These are phyloP conservation scores for Talaromyces marneffei DNA, from an alignment of 2,329 filamentous ascomycete genomes.

Conservation along the genomic window DNA sequence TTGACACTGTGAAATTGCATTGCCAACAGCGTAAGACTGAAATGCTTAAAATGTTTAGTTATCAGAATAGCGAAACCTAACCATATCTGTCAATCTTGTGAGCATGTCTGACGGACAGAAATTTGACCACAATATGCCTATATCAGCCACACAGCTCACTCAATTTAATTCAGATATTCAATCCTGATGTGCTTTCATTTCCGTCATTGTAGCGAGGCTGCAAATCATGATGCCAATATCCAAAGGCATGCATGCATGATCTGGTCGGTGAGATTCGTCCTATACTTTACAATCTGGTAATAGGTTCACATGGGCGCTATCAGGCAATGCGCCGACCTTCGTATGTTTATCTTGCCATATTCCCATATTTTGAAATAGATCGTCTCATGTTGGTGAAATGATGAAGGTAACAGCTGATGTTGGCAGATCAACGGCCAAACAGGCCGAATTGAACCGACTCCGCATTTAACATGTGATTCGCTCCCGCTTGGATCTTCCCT, in stretches of 20 bases:
- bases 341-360: not conserved
- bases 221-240: not conserved
- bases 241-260: not conserved
- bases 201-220: too few relatives aligned
- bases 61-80: too few relatives aligned
- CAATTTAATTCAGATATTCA: not conserved
- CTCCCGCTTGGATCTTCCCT: not conserved
- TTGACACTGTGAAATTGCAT: too few relatives aligned
- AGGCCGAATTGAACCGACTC: not conserved
- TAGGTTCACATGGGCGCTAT: too few relatives aligned
- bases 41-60: too few relatives aligned
- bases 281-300: too few relatives aligned
- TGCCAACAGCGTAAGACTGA: too few relatives aligned
- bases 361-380: not conserved
- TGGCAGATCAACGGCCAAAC: not conserved
- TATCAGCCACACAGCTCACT: not conserved
- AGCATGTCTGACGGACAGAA: too few relatives aligned
- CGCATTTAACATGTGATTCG: constrained; percentile 15
- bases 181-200: not conserved
- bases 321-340: not conserved
- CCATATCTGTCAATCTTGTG: too few relatives aligned
- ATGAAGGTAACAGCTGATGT: not conserved
- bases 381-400: not conserved
- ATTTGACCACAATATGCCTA: too few relatives aligned
- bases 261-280: too few relatives aligned